Evolutionary conservation across 805 yeast genomes (phyloP).

Genomic region (Yarrowia sp.): DNA sequence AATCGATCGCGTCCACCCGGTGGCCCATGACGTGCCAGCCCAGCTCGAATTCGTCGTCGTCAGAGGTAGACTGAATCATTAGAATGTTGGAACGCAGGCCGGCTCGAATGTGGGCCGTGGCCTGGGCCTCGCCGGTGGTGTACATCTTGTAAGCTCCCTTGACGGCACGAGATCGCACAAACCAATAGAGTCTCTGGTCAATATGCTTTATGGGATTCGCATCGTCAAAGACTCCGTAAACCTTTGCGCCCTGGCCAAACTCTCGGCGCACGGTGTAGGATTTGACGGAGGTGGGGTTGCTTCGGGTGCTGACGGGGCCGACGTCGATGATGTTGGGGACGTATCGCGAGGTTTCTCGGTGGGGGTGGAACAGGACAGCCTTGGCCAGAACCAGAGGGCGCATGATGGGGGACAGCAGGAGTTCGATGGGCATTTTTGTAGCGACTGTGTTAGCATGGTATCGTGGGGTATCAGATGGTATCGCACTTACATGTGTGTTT

Average conservation of each 20-base stretch:
- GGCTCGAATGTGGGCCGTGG: constrained; percentile 58
- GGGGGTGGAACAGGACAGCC: constrained; percentile 54
- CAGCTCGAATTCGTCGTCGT: constrained; percentile 51
- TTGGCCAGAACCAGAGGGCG: constrained; percentile 58
- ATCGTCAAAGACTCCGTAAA: constrained; percentile 53
- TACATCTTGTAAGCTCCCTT: constrained; percentile 65
- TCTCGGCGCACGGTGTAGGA: constrained; percentile 53
- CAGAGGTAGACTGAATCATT: constrained; percentile 48
- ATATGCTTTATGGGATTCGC: constrained; percentile 38
- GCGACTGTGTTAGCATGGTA: constrained; percentile 17
- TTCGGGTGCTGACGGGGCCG: constrained; percentile 30
- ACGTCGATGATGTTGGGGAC: constrained; percentile 53
- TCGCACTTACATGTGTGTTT: constrained; percentile 19
- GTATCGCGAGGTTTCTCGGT: constrained; percentile 55
- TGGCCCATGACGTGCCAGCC: constrained; percentile 66
- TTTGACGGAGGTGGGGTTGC: constrained; percentile 36
- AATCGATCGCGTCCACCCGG: constrained; percentile 58
- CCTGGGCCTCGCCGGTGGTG: constrained; percentile 53
- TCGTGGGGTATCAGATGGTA: not conserved
- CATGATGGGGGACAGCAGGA: constrained; percentile 57
- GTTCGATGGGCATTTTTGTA: constrained; percentile 55
- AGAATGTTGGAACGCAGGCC: constrained; percentile 60
- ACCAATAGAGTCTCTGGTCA: constrained; percentile 49
- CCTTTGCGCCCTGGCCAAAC: constrained; percentile 61
- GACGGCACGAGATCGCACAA: constrained; percentile 61